Base-by-base conservation (phyloP, 2,329 filamentous ascomycete genomes). In the Nigrospora sphaerica region DNA sequence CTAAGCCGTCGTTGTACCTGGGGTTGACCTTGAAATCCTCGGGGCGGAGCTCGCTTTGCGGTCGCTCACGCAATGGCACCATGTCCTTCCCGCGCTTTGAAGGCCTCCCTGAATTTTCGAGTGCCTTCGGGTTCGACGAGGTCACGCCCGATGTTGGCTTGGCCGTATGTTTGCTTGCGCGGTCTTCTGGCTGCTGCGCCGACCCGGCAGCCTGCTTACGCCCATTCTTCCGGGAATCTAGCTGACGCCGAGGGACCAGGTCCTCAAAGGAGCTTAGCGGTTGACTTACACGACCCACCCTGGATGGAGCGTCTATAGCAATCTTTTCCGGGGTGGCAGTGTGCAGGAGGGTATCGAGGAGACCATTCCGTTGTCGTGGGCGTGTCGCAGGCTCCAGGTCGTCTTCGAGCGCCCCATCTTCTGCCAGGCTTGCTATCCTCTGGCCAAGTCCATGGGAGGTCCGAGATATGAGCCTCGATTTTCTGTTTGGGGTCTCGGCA, bases 21-120 rank as follows among this genome's bases (percentile, higher is more conserved):
- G 88, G 83, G 52, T 95, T 95, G 55, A 93, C 72, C 61, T 85
- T 92, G 71, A 95, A 96, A 64, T 95, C 85, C 12, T 80, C 77
- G 1, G 85, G 68, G 13, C 69, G 69, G 12, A 95, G 73, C 32
- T 75, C 69, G 1, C 72, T 66, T 3, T 81, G 52, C 1, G 81
- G 76, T 43, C 75, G 79, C 11, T 72, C 62, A 42, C 88, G 80
- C 14, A 87, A 72, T 1, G 71, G 70, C 48, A 66, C 66, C 16
- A 68, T 59, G 38, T 68, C 39, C 32, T 12, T 41, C 28, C 19
- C 42, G 33, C 37, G 52, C 17, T 35, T 47, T 47, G 18, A 43
- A 19, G 12, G 39, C 32, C 32, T 47, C 47, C 19, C 16, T 44
- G 7, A 32, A 17, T 44, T 45, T 55, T 28, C 7, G 7, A 28